Base-by-base conservation (phyloP, 2,329 filamentous ascomycete genomes). In the Penicillium polonicum region DNA sequence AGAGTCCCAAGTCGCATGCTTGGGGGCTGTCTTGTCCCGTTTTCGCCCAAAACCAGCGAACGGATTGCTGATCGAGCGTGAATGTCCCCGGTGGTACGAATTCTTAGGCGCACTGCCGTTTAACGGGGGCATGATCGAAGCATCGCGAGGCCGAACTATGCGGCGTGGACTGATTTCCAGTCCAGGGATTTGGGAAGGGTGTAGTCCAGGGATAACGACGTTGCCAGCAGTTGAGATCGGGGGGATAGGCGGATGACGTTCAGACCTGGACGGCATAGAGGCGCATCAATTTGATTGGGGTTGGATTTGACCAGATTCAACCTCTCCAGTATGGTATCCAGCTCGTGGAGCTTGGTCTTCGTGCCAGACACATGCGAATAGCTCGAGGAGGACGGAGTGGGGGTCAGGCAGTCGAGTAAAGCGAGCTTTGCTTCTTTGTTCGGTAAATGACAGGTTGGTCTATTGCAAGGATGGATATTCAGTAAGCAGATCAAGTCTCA, bases 11-110 rank as follows among this genome's bases (percentile, higher is more conserved):
- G 69, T 76, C n/a, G 76, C 76, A 35, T 64, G 70, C 68, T 63
- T 78, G 62, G 55, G 71, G 33, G 78, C 73, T 66, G 81, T 82
- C 74, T 84, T 86, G 69, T 85, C 75, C 55, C 74, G 74, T 65
- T 77, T 80, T 68, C 78, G 82, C 45, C 64, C 68, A 52, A 72
- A 86, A 61, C 77, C 76, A 33, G 83, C 81, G 69, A 92, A 89
- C 12, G 90, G 90, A 68, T 93, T 88, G 80, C 90, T 94, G 78
- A 89, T 84, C 55, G 90, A 92, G 54, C 89, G 85, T 29, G 78
- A 76, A 73, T 88, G 85, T 17, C 69, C 68, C 43, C 70, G 70
- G 23, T 63, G 68, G 46, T 58, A 55, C n/a, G 64, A 58, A 29
- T 53, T 58, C 13, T 63, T 60, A 12, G 62, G 59, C 42, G 46